These are phyloP conservation scores for Wilhelminamyces savonicus DNA, from an alignment of 805 yeast genomes.

Conservation along the genomic window DNA sequence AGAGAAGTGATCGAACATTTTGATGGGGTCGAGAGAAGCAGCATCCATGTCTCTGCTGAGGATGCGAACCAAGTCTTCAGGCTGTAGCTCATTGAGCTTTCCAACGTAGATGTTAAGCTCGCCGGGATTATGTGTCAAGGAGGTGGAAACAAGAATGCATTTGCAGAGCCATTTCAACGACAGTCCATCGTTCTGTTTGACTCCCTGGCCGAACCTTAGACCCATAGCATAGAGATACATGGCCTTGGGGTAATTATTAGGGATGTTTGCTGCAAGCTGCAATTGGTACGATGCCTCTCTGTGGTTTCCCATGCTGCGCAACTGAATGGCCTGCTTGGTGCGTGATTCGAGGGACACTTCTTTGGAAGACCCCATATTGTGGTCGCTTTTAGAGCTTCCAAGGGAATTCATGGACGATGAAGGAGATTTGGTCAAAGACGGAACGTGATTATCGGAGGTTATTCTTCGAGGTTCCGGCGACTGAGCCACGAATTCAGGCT, in stretches of 20 bases:
- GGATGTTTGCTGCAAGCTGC: slow-evolving; percentile 56
- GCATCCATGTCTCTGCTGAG: slow-evolving; percentile 16
- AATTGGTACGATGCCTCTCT: slow-evolving; percentile 67
- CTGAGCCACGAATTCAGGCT: too few relatives aligned
- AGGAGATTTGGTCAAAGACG: too few relatives aligned
- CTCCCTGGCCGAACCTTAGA: slow-evolving; percentile 63
- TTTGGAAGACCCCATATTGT: too few relatives aligned
- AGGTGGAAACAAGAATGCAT: slow-evolving; percentile 24
- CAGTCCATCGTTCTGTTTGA: slow-evolving; percentile 45
- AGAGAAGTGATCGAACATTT: slow-evolving; percentile 17
- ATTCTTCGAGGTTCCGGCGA: too few relatives aligned
- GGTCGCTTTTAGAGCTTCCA: too few relatives aligned
- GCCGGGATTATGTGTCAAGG: too few relatives aligned
- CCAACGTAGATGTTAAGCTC: slow-evolving; percentile 12
- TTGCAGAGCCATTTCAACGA: slow-evolving; percentile 57
- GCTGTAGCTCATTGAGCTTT: slow-evolving; percentile 18
- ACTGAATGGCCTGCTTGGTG: slow-evolving; percentile 39
- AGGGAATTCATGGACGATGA: too few relatives aligned
- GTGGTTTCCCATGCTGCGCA: slow-evolving; percentile 52
- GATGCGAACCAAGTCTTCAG: slow-evolving; percentile 23
- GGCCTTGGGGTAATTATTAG: slow-evolving; percentile 50
- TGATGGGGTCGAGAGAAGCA: slow-evolving; percentile 21
- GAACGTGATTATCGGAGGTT: too few relatives aligned
- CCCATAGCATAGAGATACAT: slow-evolving; percentile 67
- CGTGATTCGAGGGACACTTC: slow-evolving; percentile 26